A percentile compares a stretch with the other conserved stretches of the same genome.
phyloP scores from a whole-genome alignment of 1,284 basidiomycete genomes.

The Moniliella sp. region DNA sequence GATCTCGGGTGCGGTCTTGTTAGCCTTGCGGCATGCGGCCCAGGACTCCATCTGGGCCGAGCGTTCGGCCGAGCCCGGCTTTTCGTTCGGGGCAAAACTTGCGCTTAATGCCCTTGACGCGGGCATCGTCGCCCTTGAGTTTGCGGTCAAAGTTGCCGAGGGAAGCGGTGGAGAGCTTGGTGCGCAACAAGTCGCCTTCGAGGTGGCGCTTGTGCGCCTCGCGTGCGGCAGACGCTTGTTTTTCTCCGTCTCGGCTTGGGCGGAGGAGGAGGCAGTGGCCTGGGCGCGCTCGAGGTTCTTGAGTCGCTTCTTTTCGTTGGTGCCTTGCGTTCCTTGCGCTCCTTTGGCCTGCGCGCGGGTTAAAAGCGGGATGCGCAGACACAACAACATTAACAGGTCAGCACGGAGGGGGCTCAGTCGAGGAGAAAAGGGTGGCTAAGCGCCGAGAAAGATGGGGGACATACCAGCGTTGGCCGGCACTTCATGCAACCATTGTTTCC shows the following conservation, averaged over 20 bases:
- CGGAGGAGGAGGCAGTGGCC: neutral
- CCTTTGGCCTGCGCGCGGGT: slow-evolving; percentile 59
- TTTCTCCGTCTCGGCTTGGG: slow-evolving; percentile 39
- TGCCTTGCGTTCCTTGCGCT: slow-evolving; percentile 55
- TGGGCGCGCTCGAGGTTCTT: slow-evolving; percentile 50
- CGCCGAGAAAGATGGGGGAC: slow-evolving; percentile 2
- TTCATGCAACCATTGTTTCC: slow-evolving; percentile 81
- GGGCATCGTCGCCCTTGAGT: too few relatives aligned
- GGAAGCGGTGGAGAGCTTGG: too few relatives aligned
- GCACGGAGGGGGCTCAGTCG: neutral
- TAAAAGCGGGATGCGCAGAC: slow-evolving; percentile 45
- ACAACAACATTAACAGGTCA: slow-evolving; percentile 3
- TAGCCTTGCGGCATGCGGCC: slow-evolving; percentile 38
- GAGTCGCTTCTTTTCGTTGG: slow-evolving; percentile 63
- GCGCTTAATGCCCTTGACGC: too few relatives aligned
- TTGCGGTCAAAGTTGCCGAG: slow-evolving; percentile 42
- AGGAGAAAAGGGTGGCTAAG: slow-evolving; percentile 1
- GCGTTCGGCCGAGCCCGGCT: slow-evolving; percentile 48
- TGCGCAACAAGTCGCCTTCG: too few relatives aligned
- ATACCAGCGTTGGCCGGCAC: slow-evolving; percentile 48
- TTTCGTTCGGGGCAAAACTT: slow-evolving; percentile 69
- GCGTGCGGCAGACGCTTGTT: slow-evolving; percentile 56
- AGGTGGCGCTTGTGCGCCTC: too few relatives aligned
- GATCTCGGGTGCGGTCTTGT: slow-evolving; percentile 29
- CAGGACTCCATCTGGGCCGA: slow-evolving; percentile 52